phyloP scores from a whole-genome alignment of 345 rosid species.

The Populus ilicifolia region DNA sequence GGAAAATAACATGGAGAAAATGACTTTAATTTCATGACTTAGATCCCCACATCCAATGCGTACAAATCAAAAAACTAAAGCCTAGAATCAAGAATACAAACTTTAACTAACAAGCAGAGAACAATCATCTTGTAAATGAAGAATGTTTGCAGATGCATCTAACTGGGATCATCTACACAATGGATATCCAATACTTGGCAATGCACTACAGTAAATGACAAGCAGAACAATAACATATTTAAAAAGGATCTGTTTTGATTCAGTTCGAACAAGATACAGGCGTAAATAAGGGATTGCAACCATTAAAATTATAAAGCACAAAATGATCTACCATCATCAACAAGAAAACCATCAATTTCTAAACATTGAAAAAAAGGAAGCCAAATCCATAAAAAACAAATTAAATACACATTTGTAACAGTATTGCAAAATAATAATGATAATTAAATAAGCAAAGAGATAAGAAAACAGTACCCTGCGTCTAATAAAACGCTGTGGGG shows the following conservation, averaged over 20 bases:
- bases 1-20: no score
- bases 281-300: no score
- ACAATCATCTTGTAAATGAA: not conserved
- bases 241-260: no score
- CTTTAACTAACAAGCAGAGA: not conserved
- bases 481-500: conserved; percentile 75
- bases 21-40: no score
- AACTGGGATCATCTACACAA: not conserved
- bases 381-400: not conserved
- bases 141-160: not conserved
- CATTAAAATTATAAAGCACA: not conserved
- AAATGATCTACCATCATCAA: not conserved
- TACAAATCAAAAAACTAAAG: not conserved
- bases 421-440: not conserved
- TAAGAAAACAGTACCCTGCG: conserved; percentile 49
- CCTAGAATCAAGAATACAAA: not conserved
- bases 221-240: not conserved
- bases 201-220: not conserved
- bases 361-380: not conserved
- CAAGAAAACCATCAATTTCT: not conserved
- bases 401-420: not conserved
- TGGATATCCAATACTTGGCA: not conserved
- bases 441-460: not conserved
- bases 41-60: not conserved
- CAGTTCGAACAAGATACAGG: no score